phyloP scores from a whole-genome alignment of 768 basidiomycete genomes.

The Inosperma sp. region DNA sequence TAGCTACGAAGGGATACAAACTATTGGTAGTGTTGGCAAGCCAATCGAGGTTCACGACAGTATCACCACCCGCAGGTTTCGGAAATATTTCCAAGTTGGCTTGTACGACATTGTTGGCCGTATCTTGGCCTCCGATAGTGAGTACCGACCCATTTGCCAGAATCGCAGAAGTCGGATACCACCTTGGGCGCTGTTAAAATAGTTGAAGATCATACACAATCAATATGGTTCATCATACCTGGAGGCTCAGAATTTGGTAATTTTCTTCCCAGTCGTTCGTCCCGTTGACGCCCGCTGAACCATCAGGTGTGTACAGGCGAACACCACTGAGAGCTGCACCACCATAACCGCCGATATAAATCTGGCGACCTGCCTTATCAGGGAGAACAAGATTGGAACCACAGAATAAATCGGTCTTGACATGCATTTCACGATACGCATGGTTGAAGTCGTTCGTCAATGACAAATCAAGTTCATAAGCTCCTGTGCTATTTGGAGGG shows the following conservation, averaged over 20 bases:
- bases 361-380: constrained; percentile 54
- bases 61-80: constrained; percentile 69
- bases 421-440: too few species aligned
- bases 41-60: constrained; percentile 57
- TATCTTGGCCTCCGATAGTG: constrained; percentile 69
- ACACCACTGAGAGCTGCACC: constrained; percentile 62
- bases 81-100: constrained; percentile 73
- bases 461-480: constrained; percentile 70
- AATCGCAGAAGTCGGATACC: too few species aligned
- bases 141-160: constrained; percentile 61
- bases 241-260: constrained; percentile 48
- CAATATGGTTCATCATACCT: too few species aligned
- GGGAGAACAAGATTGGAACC: constrained; percentile 60
- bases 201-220: too few species aligned
- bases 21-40: constrained; percentile 73
- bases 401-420: constrained; percentile 77
- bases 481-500: constrained; percentile 63
- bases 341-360: constrained; percentile 70
- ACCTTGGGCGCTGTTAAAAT: too few species aligned
- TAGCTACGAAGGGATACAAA: constrained; percentile 70
- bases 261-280: too few species aligned
- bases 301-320: too few species aligned
- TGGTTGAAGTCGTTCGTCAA: too few species aligned
- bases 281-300: too few species aligned
- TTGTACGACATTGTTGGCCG: constrained; percentile 59